Evolutionary conservation across 2,329 filamentous ascomycete species (phyloP).

Genomic region (Geosmithia putterillii): DNA sequence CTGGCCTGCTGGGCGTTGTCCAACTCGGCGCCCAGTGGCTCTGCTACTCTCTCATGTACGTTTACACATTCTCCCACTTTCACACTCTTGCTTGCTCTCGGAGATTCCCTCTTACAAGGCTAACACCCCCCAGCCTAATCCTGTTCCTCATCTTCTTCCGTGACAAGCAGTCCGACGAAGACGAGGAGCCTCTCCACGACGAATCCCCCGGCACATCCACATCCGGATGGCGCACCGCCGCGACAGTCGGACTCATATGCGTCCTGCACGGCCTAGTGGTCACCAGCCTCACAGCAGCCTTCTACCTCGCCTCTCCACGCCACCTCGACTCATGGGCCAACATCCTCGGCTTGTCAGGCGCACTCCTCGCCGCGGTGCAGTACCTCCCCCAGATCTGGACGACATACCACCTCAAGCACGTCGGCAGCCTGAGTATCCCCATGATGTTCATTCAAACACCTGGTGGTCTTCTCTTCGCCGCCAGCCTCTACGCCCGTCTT

Average conservation of each 20-base stretch:
- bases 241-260: slow-evolving; percentile 61
- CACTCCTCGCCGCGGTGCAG: slow-evolving; percentile 70
- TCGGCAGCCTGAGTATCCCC: slow-evolving; percentile 83
- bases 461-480: slow-evolving; percentile 80
- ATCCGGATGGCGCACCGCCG: slow-evolving; percentile 66
- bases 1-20: slow-evolving; percentile 75
- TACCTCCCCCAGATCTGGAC: slow-evolving; percentile 94
- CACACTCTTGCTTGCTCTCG: neutral
- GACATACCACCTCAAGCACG: slow-evolving; percentile 73
- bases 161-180: slow-evolving; percentile 39
- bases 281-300: slow-evolving; percentile 55
- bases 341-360: slow-evolving; percentile 67
- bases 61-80: slow-evolving; percentile 6
- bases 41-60: slow-evolving; percentile 85
- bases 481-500: slow-evolving; percentile 67
- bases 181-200: slow-evolving; percentile 23
- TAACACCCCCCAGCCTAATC: slow-evolving; percentile 57
- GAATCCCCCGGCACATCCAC: slow-evolving; percentile 36
- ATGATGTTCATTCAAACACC: slow-evolving; percentile 99
- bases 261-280: slow-evolving; percentile 64
- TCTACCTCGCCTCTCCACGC: slow-evolving; percentile 49
- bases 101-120: slow-evolving; percentile 11
- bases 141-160: slow-evolving; percentile 95
- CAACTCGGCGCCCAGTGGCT: slow-evolving; percentile 89
- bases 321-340: slow-evolving; percentile 73